phyloP scores from a whole-genome alignment of 495 filamentous ascomycete species.

The Penicillium pancosmium region DNA sequence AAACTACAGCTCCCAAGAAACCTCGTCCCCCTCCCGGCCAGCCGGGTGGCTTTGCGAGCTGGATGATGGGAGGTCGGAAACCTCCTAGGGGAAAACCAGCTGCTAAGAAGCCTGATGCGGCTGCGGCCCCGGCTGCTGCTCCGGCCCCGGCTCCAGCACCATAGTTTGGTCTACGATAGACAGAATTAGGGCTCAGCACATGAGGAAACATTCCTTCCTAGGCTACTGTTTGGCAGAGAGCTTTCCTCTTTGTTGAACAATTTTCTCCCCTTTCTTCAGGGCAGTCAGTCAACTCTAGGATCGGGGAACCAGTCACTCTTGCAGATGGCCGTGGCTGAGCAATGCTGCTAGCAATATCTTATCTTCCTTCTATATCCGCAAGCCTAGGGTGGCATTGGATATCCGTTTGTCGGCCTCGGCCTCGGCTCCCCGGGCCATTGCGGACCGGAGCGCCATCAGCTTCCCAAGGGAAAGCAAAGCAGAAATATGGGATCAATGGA shows the following conservation, averaged over 20 bases:
- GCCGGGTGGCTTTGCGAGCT: constrained; percentile 41
- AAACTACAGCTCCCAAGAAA: constrained; percentile 33
- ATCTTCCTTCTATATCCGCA: background rate
- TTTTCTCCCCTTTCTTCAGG: too few species aligned
- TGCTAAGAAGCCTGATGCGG: constrained; percentile 19
- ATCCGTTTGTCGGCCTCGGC: too few species aligned
- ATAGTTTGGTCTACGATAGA: background rate
- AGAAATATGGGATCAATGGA: background rate
- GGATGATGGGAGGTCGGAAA: constrained; percentile 43
- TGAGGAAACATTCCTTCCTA: background rate
- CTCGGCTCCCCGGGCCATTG: too few species aligned
- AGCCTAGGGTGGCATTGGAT: background rate
- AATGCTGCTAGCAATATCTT: background rate
- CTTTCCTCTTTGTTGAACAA: too few species aligned
- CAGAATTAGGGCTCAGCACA: background rate
- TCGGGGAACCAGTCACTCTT: too few species aligned
- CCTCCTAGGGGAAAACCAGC: constrained; percentile 31
- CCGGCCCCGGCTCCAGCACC: background rate
- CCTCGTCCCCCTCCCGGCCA: constrained; percentile 19
- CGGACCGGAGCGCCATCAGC: background rate
- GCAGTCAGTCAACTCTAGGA: too few species aligned
- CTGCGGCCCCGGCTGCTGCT: constrained; percentile 6
- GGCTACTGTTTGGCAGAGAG: too few species aligned
- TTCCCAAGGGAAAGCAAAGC: constrained; percentile 1
- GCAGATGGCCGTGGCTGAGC: too few species aligned